Evolutionary conservation across 1,284 basidiomycete genomes (phyloP), one percentile per base, ranked within the genome.

Genomic region (Erythrobasidium hasegawianum): DNA sequence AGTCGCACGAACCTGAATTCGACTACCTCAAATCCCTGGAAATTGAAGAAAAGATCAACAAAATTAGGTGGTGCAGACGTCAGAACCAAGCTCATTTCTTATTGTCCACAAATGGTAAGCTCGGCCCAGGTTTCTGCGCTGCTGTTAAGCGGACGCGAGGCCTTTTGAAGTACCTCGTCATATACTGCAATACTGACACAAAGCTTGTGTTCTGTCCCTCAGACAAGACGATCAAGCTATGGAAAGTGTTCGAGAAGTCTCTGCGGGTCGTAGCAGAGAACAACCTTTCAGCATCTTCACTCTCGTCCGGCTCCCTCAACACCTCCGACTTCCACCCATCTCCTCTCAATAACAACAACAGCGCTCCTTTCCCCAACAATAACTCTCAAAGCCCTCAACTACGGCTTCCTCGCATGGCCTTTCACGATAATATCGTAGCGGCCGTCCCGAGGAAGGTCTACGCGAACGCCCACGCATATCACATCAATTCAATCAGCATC

Each of bases 31-130:
- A 99, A 83, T 96, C 92, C 33, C 83, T 98, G 72, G 96, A 98
- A 83, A 99, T 99, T 78, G 96, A 99, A 80, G 96, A 98, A 83
- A 98, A 99, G 87, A 98, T 98, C 83, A 98, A 98, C 83, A 91
- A 97, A 85, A 99, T 98, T 84, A 91, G 94, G 78, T 98, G 96
- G 96, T 97, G 94, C 83, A 93, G 87, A 81, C 86, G 96, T 71
- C 94, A 97, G 80, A 98, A 98, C 76, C 84, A 89, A 33, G 93
- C 96, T 53, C 96, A 99, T 79, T 97, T 99, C 80, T 81, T 99
- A 66, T 80, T 99, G 68, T 96, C 93, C 66, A 98, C 96, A 49
- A 98, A 98, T 76, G 93, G 93, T 91, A 70, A 72, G 82, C 78
- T 56, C 16, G 33, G 33, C 33, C 50, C 27, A 8, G n/a, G 26